A percentile compares a stretch with the other conserved stretches of the same genome.
phyloP scores from a whole-genome alignment of 371 early-diverging fungal species.

The Circinella minor region DNA sequence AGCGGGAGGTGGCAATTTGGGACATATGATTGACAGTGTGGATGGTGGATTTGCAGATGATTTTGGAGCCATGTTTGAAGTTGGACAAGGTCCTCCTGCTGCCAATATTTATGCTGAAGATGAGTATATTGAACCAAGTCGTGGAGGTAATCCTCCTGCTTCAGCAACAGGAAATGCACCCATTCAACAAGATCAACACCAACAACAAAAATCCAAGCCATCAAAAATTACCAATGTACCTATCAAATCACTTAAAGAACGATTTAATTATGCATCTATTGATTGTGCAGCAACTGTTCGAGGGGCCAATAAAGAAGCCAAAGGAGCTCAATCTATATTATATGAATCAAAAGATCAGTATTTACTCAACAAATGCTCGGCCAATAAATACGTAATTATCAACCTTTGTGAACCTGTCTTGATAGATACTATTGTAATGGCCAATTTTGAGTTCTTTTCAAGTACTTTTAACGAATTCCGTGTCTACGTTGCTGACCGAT shows the following conservation, averaged over 20 bases:
- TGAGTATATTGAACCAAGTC: constrained; percentile 37
- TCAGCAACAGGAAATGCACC: not conserved
- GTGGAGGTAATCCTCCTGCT: constrained; percentile 5
- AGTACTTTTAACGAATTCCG: constrained; percentile 90
- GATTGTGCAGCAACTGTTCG: constrained; percentile 94
- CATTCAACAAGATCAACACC: not conserved
- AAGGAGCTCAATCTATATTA: constrained; percentile 82
- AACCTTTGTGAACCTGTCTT: constrained; percentile 94
- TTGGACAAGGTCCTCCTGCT: constrained; percentile 20
- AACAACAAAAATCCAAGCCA: constrained; percentile 10
- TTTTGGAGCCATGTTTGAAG: constrained; percentile 50
- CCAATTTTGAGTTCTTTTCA: constrained; percentile 96
- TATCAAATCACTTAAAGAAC: constrained; percentile 68
- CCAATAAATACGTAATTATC: constrained; percentile 83
- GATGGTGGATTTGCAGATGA: constrained; percentile 55
- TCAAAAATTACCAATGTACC: constrained; percentile 26
- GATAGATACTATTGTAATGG: constrained; percentile 88
- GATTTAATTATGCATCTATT: constrained; percentile 92
- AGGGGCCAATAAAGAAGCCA: constrained; percentile 83
- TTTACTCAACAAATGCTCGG: constrained; percentile 89
- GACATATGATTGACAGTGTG: constrained; percentile 50
- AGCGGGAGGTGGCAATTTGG: constrained; percentile 10
- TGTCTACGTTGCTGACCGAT: constrained; percentile 78
- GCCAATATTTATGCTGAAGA: constrained; percentile 37
- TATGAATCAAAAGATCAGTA: constrained; percentile 91